These are phyloP conservation scores for Kluyveromyces aestuarii DNA, from an alignment of 805 yeast species.

Conservation along the genomic window DNA sequence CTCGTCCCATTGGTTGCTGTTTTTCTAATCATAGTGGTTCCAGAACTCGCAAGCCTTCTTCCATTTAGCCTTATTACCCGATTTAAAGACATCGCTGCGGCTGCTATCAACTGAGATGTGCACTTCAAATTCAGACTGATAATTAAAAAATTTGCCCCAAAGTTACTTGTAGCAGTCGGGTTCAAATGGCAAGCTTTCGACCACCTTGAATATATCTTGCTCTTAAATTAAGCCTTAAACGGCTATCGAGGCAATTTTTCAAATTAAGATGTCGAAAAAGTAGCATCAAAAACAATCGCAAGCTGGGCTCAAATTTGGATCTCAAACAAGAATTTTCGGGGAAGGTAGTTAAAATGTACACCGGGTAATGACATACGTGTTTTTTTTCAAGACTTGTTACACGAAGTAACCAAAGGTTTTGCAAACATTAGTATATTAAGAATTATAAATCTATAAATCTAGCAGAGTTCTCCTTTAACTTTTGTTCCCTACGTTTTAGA, in stretches of 20 bases:
- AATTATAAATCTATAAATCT: no score
- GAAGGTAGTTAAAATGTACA: not conserved
- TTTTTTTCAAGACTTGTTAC: no score
- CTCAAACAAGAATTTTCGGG: not conserved
- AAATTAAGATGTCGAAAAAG: not conserved
- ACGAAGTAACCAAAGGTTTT: not conserved
- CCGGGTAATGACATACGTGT: not conserved
- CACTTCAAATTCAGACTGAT: not conserved
- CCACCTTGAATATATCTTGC: no score
- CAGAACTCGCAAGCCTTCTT: slow-evolving; percentile 14
- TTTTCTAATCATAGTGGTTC: slow-evolving; percentile 14
- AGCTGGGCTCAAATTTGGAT: not conserved
- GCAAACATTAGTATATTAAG: not conserved
- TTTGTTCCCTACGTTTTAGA: not conserved
- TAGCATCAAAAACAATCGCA: not conserved
- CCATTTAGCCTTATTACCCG: not conserved
- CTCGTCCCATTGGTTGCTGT: slow-evolving; percentile 7
- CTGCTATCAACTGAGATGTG: not conserved
- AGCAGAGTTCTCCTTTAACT: no score
- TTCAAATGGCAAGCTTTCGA: no score
- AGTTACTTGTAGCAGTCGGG: no score
- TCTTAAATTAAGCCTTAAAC: no score
- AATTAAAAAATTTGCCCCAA: no score
- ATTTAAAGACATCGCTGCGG: not conserved
- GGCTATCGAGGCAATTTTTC: no score